These are phyloP conservation scores for Laetiporus sulphureus DNA, from an alignment of 1,284 basidiomycete species.

Conservation along the genomic window DNA sequence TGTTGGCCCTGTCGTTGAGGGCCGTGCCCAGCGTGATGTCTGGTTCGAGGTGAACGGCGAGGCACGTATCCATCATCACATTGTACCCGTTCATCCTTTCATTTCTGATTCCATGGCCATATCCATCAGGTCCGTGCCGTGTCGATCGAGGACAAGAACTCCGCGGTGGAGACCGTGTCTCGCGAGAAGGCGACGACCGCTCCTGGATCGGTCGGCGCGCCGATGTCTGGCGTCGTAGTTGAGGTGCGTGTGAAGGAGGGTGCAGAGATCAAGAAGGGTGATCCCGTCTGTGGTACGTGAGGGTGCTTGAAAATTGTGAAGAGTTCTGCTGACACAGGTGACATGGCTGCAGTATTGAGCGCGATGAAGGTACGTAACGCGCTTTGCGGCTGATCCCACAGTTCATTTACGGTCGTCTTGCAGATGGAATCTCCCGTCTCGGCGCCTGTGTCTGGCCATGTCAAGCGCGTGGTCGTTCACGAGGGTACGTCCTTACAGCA, in stretches of 20 bases:
- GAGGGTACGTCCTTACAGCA: conserved; percentile 50
- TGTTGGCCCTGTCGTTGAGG: conserved; percentile 87
- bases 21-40: conserved; percentile 89
- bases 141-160: conserved; percentile 91
- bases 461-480: conserved; percentile 86
- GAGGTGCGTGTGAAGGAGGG: conserved; percentile 98
- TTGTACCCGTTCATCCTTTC: not conserved
- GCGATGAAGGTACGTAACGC: conserved; percentile 74
- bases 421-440: conserved; percentile 97
- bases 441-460: conserved; percentile 90
- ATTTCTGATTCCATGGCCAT: not conserved
- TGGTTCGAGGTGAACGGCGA: conserved; percentile 99
- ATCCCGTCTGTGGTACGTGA: conserved; percentile 76
- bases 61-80: too few species aligned
- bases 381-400: conserved; percentile 12
- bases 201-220: conserved; percentile 93
- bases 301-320: not conserved
- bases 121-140: conserved; percentile 75
- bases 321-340: conserved; percentile 7
- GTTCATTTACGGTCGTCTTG: conserved; percentile 12
- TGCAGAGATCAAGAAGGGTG: conserved; percentile 95
- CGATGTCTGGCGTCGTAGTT: conserved; percentile 97
- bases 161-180: conserved; percentile 89
- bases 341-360: conserved; percentile 57
- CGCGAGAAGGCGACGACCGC: conserved; percentile 92